Conservation (phyloP, 306 rosid species). For the Corylus americana region DNA sequence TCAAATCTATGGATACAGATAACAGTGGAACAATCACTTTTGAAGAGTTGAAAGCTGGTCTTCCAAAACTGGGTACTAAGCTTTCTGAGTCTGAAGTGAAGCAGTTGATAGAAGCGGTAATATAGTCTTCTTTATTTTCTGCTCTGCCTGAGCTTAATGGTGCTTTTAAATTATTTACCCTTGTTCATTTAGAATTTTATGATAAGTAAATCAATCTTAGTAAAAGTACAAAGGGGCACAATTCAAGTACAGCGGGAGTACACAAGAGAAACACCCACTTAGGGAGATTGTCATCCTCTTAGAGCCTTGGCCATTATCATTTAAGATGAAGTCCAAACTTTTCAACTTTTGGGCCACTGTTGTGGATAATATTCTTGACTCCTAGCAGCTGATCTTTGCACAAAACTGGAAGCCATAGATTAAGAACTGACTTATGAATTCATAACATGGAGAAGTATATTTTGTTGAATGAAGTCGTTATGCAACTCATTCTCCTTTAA, state of each 20-base stretch:
- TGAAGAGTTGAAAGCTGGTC: slow-evolving; percentile 96
- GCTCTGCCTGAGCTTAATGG: not conserved
- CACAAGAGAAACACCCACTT: no score
- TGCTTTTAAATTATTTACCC: slow-evolving; percentile 9
- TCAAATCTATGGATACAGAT: slow-evolving; percentile 97
- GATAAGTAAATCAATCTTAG: not conserved
- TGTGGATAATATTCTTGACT: not conserved
- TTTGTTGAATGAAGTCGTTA: not conserved
- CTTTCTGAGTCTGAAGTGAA: slow-evolving; percentile 94
- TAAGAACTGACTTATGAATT: not conserved
- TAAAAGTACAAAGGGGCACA: no score
- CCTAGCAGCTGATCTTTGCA: not conserved
- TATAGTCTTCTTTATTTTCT: slow-evolving; percentile 14
- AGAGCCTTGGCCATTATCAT: not conserved
- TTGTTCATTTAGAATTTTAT: not conserved
- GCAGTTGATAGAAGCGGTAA: slow-evolving; percentile 96
- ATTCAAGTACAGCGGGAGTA: no score
- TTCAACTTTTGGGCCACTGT: not conserved
- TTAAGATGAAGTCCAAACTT: not conserved
- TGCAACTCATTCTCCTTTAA: no score
- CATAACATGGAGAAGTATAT: not conserved
- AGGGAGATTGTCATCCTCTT: not conserved
- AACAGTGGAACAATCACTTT: slow-evolving; percentile 93
- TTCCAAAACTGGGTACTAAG: slow-evolving; percentile 87
- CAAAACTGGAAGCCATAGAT: not conserved